Evolutionary conservation across 164 flowering plant species (phyloP), one percentile per base, ranked within the genome.

Genomic region (Liriodendron chinense): DNA sequence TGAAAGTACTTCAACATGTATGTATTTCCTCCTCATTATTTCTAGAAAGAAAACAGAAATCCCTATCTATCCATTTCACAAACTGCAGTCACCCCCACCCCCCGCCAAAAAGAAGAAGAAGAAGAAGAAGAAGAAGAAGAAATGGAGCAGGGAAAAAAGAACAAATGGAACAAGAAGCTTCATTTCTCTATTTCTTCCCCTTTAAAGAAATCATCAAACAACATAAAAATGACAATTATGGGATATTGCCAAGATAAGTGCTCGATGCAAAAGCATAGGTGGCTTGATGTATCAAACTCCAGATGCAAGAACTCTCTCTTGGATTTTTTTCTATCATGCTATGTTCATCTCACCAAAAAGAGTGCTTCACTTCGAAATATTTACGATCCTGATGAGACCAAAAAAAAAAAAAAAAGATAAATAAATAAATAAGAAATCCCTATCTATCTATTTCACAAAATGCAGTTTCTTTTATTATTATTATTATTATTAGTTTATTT

Each of bases 241-340:
- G 72, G 57, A 75, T 70, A 79, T 81, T 78, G 85, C 83, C 88
- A 80, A 68, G 78, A 83, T 77, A 72, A 78, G 26, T 28, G 74
- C 66, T 73, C 64, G 71, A 83, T 89, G 92, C 91, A 43, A 91
- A 78, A 91, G 76, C 72, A 84, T 3, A 78, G 23, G 66, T 65
- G 57, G 89, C 87, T 67, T 88, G 89, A 84, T 78, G 78, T 84
- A 84, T 84, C 84, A 80, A 57, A 59, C 81, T 78, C 76, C 50
- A 78, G 84, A 18, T 47, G 68, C 43, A 72, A 83, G 77, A 59
- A 61, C 43, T 34, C 65, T 68, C 64, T 49, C 82, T 78, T 78
- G 78, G 80, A 77, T 73, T 73, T 81, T 81, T 81, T 79, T 77
- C 18, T 24, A 49, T 81, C 86, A 82, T 61, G 82, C 86, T 70